phyloP scores from a whole-genome alignment of 768 basidiomycete genomes.

The Boletus subparvulus region DNA sequence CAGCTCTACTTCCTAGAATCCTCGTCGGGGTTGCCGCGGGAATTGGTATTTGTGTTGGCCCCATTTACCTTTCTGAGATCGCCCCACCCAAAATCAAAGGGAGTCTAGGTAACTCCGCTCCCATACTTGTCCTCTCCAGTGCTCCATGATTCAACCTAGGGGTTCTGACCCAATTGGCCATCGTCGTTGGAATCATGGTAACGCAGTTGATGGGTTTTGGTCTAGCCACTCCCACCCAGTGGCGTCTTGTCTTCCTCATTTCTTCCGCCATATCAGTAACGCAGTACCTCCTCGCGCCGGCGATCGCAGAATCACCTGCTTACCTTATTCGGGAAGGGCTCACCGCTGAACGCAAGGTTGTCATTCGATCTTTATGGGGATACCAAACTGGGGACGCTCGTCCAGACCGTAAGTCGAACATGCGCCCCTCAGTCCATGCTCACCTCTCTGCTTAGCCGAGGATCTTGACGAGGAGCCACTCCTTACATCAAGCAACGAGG shows the following conservation, averaged over 20 bases:
- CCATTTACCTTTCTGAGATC: constrained; percentile 84
- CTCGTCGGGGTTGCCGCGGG: constrained; percentile 72
- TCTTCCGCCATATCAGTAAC: constrained; percentile 54
- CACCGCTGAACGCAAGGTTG: constrained; percentile 46
- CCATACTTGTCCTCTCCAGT: neutral
- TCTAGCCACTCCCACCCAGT: constrained; percentile 63
- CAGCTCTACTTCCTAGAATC: constrained; percentile 39
- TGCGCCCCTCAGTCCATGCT: constrained; percentile 1
- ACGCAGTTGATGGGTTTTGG: constrained; percentile 76
- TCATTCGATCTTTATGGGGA: constrained; percentile 56
- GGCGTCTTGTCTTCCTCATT: constrained; percentile 69
- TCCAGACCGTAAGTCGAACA: constrained; percentile 22
- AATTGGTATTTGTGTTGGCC: constrained; percentile 73
- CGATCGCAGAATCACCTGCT: constrained; percentile 69
- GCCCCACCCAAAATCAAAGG: constrained; percentile 76
- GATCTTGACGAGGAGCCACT: constrained; percentile 30
- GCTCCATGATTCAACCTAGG: constrained; percentile 39
- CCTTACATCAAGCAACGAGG: constrained; percentile 18
- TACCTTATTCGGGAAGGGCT: constrained; percentile 58
- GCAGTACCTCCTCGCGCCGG: constrained; percentile 55
- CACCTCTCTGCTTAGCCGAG: constrained; percentile 19
- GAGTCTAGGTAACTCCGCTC: constrained; percentile 55
- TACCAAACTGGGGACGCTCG: constrained; percentile 29
- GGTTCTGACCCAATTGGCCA: constrained; percentile 76
- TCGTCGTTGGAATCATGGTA: constrained; percentile 85